phyloP scores from a whole-genome alignment of 2,329 filamentous ascomycete genomes.

The Phaeosphaeriaceae sp. region DNA sequence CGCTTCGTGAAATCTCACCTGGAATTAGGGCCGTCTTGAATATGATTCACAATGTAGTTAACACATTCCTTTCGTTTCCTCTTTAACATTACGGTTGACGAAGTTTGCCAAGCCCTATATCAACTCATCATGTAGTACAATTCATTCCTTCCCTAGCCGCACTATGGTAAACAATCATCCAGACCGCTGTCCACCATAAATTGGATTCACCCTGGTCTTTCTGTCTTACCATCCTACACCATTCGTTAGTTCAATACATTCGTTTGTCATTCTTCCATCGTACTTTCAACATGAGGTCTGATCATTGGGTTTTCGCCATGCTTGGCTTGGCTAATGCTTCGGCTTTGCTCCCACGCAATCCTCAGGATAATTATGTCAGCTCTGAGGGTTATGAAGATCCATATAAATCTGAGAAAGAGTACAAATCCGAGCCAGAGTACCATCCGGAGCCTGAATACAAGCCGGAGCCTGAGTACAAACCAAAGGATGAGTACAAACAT shows the following conservation, averaged over 20 bases:
- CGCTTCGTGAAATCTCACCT: background rate
- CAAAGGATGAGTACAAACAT: background rate
- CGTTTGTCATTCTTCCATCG: conserved; percentile 24
- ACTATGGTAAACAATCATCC: conserved; percentile 33
- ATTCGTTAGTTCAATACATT: conserved; percentile 25
- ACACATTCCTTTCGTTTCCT: conserved; percentile 5
- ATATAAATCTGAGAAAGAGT: background rate
- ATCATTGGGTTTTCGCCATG: conserved; percentile 18
- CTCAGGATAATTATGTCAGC: background rate
- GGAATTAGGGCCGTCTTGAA: too few relatives aligned
- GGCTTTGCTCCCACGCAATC: conserved; percentile 12
- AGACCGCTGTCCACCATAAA: conserved; percentile 32
- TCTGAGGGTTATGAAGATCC: too few relatives aligned
- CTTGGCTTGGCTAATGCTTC: conserved; percentile 27
- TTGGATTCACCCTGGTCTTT: conserved; percentile 26
- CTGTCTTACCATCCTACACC: conserved; percentile 24
- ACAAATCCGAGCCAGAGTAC: background rate
- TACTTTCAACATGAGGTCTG: conserved; percentile 31
- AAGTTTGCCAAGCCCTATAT: conserved; percentile 18
- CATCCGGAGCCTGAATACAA: background rate
- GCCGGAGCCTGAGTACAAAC: background rate
- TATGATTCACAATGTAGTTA: background rate
- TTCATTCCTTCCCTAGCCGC: conserved; percentile 28
- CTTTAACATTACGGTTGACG: background rate
- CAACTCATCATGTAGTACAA: conserved; percentile 24